Evolutionary conservation across 441 rosid genomes (phyloP), one percentile per base, ranked within the genome.

Genomic region (Pelargonium fulgidum): DNA sequence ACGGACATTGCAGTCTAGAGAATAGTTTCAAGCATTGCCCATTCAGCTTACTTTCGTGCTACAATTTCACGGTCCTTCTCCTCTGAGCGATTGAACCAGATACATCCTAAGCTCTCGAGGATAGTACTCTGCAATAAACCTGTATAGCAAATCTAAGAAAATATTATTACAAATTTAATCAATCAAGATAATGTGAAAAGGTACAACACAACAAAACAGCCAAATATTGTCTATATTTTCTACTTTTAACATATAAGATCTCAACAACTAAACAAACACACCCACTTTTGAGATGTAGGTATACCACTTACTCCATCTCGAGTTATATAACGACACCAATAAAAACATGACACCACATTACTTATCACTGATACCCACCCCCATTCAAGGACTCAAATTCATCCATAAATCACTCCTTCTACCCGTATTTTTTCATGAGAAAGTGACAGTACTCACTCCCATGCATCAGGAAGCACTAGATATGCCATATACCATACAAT

Each of bases 31-130:
- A 56, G 47, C 2, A 62, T 29, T 64, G 45, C 14, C 62, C 50
- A 68, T 52, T n/a, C 39, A 7, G 67, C 90, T 76, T 77, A 94
- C 99, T 94, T 94, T 81, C 66, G 92, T 29, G 99, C 87, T 24
- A 94, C 94, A 76, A 89, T 86, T 81, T 86, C 99, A 72, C 98
- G 98, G 85, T 94, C 99, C 77, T 92, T 92, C 58, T 93, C 84
- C 84, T 94, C 99, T 1, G 89, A 42, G 54, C 97, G 97, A 79
- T 94, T 84, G 80, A 94, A 94, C 99, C 99, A 90, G 73, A 94
- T 94, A 77, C 99, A 90, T 72, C 99, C 98, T 20, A 90, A 88
- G 14, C 94, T 92, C 90, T 94, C 99, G 77, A 94, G 78, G 76
- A 92, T 92, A 45, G 98, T 92, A 82, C 97, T 85, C 77, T 94